A percentile compares a stretch with the other conserved stretches of the same genome.
Conservation (phyloP, 129 eudicot species). For the Flaveria sonorensis region DNA sequence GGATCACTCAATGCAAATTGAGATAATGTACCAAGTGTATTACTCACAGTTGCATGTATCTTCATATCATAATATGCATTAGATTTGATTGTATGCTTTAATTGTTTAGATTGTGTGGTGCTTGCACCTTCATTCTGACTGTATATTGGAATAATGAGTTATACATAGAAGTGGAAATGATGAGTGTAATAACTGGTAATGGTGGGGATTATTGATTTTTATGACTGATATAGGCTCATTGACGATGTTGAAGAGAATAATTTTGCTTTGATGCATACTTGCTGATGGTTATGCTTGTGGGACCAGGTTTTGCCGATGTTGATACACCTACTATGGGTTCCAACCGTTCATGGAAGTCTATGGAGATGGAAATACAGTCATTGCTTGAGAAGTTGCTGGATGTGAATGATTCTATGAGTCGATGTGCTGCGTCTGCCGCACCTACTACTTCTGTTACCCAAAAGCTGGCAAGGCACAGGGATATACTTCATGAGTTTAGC, state of each 20-base stretch:
- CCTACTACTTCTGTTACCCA: conserved; percentile 89
- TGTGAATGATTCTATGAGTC: conserved; percentile 94
- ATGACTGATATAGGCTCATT: not conserved
- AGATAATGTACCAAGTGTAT: not conserved
- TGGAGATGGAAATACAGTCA: conserved; percentile 98
- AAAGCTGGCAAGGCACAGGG: conserved; percentile 95
- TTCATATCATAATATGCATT: not conserved
- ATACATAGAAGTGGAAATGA: conserved; percentile 12
- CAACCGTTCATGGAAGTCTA: conserved; percentile 96
- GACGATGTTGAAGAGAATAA: not conserved
- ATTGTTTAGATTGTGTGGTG: not conserved
- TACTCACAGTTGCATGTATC: not conserved
- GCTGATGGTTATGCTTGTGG: conserved; percentile 29
- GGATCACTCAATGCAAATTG: not conserved
- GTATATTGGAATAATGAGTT: not conserved
- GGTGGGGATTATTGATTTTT: conserved; percentile 1
- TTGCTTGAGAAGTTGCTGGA: conserved; percentile 89
- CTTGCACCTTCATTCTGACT: not conserved
- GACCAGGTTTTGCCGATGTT: conserved; percentile 64
- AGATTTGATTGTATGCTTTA: not conserved
- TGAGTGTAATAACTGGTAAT: conserved; percentile 1
- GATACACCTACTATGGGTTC: conserved; percentile 77
- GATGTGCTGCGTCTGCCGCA: conserved; percentile 95
- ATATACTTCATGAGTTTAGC: conserved; percentile 92
- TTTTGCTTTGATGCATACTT: conserved; percentile 23